Percentiles rank a stretch among this genome's conserved stretches.
These are phyloP conservation scores for Hebeloma cylindrosporum DNA, from an alignment of 768 basidiomycete species.

Conservation along the genomic window DNA sequence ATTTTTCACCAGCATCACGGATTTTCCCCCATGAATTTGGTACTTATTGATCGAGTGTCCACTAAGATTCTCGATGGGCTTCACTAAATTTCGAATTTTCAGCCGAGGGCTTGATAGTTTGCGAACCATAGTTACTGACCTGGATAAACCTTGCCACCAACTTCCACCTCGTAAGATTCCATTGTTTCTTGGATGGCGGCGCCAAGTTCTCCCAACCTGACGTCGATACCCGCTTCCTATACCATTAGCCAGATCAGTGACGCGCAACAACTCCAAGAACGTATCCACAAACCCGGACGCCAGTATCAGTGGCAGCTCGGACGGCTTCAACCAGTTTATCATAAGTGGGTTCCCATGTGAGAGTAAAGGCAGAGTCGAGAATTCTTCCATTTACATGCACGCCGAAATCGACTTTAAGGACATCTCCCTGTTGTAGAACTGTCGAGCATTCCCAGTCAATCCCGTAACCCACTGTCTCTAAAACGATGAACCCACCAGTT, in stretches of 20 bases:
- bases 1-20: constrained; percentile 85
- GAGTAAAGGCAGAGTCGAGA: constrained; percentile 92
- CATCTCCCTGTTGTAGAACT: constrained; percentile 84
- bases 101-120: neutral
- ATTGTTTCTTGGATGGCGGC: constrained; percentile 96
- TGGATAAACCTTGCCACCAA: constrained; percentile 79
- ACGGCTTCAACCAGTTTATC: constrained; percentile 89
- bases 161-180: constrained; percentile 97
- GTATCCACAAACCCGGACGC: constrained; percentile 60
- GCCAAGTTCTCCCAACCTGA: constrained; percentile 88
- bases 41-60: constrained; percentile 92
- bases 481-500: constrained; percentile 47
- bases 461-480: constrained; percentile 11
- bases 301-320: constrained; percentile 91
- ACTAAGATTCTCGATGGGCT: constrained; percentile 89
- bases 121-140: constrained; percentile 45
- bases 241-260: neutral
- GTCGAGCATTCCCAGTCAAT: constrained; percentile 5
- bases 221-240: constrained; percentile 96
- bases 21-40: constrained; percentile 93
- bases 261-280: neutral
- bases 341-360: constrained; percentile 87
- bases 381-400: constrained; percentile 98
- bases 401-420: constrained; percentile 96
- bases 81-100: constrained; percentile 53